These are phyloP conservation scores for Talaromyces sp. DNA, from an alignment of 2,329 filamentous ascomycete species.

Conservation along the genomic window DNA sequence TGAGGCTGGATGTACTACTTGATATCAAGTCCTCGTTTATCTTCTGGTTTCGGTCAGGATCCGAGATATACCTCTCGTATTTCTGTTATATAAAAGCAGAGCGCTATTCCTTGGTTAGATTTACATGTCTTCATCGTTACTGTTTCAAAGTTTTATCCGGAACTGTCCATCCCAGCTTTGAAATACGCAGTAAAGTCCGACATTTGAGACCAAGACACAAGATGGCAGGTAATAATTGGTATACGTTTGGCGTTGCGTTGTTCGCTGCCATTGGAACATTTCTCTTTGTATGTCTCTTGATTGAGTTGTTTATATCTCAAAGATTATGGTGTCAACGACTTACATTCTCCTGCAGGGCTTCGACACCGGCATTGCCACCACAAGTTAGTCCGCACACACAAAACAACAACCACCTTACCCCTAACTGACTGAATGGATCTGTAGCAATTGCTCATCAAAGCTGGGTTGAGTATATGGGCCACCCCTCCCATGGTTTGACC, in stretches of 20 bases:
- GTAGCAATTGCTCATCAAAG: constrained; percentile 55
- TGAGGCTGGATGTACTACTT: no score
- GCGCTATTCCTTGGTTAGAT: no score
- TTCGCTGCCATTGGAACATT: constrained; percentile 58
- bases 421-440: neutral
- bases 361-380: constrained; percentile 57
- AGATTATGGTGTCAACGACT: constrained; percentile 1
- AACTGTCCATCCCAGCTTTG: neutral
- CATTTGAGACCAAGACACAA: neutral
- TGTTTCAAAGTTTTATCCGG: neutral
- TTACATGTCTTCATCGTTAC: no score
- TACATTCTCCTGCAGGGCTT: constrained; percentile 43
- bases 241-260: constrained; percentile 49
- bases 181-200: neutral
- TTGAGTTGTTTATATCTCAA: neutral
- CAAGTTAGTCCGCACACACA: constrained; percentile 37
- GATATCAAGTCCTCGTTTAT: no score
- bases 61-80: no score
- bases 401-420: neutral
- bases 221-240: constrained; percentile 26
- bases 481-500: constrained; percentile 52
- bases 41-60: no score
- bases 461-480: constrained; percentile 55
- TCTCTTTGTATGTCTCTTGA: constrained; percentile 45
- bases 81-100: neutral